A percentile compares a stretch with the other conserved stretches of the same genome.
Conservation (phyloP, 495 filamentous ascomycete genomes). For the Penicillium egyptiacum region DNA sequence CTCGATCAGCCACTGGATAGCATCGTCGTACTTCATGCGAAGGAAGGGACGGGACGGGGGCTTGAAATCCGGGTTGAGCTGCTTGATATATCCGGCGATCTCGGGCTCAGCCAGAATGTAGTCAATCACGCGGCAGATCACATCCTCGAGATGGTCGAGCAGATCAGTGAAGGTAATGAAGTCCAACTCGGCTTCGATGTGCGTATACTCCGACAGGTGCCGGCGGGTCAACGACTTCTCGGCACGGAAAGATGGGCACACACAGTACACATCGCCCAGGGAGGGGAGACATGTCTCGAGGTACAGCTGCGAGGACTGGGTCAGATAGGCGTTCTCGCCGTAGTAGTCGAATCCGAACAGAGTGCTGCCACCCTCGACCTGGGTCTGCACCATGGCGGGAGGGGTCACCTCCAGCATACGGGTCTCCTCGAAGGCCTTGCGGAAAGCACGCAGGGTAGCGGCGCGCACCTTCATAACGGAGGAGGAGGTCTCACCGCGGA, state of each 20-base stretch:
- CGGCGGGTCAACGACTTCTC: constrained; percentile 94
- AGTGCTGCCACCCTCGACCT: constrained; percentile 94
- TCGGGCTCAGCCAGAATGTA: constrained; percentile 69
- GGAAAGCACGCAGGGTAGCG: constrained; percentile 79
- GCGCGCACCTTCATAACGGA: constrained; percentile 90
- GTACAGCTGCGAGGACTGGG: constrained; percentile 96
- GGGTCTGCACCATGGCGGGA: constrained; percentile 96
- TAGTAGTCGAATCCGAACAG: constrained; percentile 96
- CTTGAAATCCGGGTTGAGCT: constrained; percentile 87
- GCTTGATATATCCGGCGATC: constrained; percentile 66
- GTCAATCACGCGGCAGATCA: constrained; percentile 86
- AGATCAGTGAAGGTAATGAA: constrained; percentile 94
- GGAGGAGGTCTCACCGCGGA: constrained; percentile 85
- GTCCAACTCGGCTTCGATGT: constrained; percentile 95
- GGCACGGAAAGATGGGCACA: constrained; percentile 97
- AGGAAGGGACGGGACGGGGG: constrained; percentile 82
- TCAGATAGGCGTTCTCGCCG: constrained; percentile 88
- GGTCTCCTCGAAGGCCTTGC: constrained; percentile 74
- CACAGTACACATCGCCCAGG: constrained; percentile 92
- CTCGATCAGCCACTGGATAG: constrained; percentile 87
- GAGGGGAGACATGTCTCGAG: constrained; percentile 92
- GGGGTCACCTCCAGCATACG: constrained; percentile 83
- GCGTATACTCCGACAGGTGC: constrained; percentile 94
- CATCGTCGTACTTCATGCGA: constrained; percentile 93
- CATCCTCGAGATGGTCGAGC: constrained; percentile 82